Evolutionary conservation across 1,284 basidiomycete genomes (phyloP), one percentile per base, ranked within the genome.

Genomic region (Apiotrichum veenhuisii): DNA sequence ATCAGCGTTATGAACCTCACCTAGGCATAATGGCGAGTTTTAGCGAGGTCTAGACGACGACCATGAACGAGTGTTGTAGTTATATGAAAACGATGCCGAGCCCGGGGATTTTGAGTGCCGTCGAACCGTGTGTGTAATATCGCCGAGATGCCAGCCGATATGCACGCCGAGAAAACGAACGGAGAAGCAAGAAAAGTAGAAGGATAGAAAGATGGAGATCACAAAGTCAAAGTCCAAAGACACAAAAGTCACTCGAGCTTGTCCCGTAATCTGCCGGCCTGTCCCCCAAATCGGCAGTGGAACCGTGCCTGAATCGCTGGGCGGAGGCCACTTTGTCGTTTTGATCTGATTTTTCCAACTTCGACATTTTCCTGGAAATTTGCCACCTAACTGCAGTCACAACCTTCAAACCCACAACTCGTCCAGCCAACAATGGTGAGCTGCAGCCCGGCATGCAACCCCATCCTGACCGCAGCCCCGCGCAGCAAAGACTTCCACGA

Each of bases 401-500:
- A 12, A 3, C 41, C 43, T 20, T 30, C 20, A 43, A 45, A n/a
- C 51, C 36, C 14, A 30, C 46, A 20, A 38, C 34, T 27, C n/a
- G 8, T 9, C 20, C 11, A 11, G 22, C 20, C 8, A 8, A 41
- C 12, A 27, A 60, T 60, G 59, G 59, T 61, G 47, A 41, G 56
- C 38, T n/a, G 4, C 22, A 11, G 23, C 22, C 25, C 12, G 7
- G 3, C 12, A 3, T 1, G 11, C 1, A 20, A 3, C 14, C 3
- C 26, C 2, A 5, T 33, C 43, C 60, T 62, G 43, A 60, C 50
- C 5, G 3, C 58, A 71, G 69, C 69, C 69, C 20, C 64, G 65
- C 57, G 64, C 59, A 34, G 48, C 61, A 17, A 52, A 64, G 52
- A 46, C 55, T 2, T 67, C 61, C 47, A 38, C 43, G 11, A 46